Percentiles rank a stretch among this genome's conserved stretches.
phyloP scores from a whole-genome alignment of 495 filamentous ascomycete genomes.

The Cryomyces antarcticus region DNA sequence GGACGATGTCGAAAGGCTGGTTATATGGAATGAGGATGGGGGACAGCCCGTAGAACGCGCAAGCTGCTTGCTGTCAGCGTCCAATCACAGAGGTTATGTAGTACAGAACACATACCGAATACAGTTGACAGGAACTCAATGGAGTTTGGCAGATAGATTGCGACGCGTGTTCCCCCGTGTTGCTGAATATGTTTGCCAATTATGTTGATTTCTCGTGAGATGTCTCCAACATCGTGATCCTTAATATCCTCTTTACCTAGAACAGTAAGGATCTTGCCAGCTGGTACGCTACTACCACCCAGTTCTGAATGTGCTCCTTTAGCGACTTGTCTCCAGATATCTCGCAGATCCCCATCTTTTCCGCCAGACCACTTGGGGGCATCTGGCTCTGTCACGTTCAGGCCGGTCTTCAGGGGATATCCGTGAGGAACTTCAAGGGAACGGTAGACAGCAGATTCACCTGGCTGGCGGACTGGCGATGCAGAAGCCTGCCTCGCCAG shows the following conservation, averaged over 20 bases:
- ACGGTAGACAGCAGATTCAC: slow-evolving; percentile 67
- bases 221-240: slow-evolving; percentile 47
- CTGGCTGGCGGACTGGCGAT: slow-evolving; percentile 58
- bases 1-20: slow-evolving; percentile 39
- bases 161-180: slow-evolving; percentile 55
- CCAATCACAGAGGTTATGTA: neutral
- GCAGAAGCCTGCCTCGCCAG: slow-evolving; percentile 65
- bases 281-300: slow-evolving; percentile 37
- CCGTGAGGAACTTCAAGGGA: slow-evolving; percentile 66
- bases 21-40: slow-evolving; percentile 73
- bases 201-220: slow-evolving; percentile 73
- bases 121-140: slow-evolving; percentile 59
- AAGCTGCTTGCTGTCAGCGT: slow-evolving; percentile 24
- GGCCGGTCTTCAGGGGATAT: slow-evolving; percentile 58
- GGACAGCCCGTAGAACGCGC: slow-evolving; percentile 64
- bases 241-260: slow-evolving; percentile 51
- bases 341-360: slow-evolving; percentile 73
- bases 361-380: slow-evolving; percentile 65
- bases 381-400: slow-evolving; percentile 69
- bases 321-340: slow-evolving; percentile 70
- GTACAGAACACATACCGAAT: slow-evolving; percentile 32
- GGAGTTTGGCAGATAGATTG: slow-evolving; percentile 83
- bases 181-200: slow-evolving; percentile 55
- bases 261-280: slow-evolving; percentile 63
- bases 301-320: slow-evolving; percentile 36